phyloP scores from a whole-genome alignment of 345 rosid species.

The Mangifera indica region DNA sequence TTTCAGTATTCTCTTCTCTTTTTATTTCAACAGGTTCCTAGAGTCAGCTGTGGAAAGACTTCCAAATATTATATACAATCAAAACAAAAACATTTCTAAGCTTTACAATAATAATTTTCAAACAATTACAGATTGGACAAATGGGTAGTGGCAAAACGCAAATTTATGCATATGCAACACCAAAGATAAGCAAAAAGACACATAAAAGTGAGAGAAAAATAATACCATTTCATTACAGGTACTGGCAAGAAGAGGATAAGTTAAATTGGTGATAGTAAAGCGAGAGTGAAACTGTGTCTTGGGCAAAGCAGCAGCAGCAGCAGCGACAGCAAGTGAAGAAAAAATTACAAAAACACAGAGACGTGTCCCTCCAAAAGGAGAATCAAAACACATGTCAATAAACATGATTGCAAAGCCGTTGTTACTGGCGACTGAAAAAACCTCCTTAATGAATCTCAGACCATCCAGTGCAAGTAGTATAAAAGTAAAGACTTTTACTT shows the following conservation, averaged over 20 bases:
- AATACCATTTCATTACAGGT: conserved; percentile 19
- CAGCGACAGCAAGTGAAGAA: background rate
- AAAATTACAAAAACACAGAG: conserved; percentile 1
- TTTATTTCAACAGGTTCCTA: too few relatives aligned
- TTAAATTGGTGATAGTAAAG: background rate
- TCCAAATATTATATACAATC: too few relatives aligned
- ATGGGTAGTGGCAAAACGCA: background rate
- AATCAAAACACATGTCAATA: background rate
- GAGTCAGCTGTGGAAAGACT: too few relatives aligned
- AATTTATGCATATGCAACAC: background rate
- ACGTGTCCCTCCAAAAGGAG: conserved; percentile 13
- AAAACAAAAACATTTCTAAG: background rate
- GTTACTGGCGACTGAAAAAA: background rate
- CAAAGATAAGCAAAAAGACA: background rate
- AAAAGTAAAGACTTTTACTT: too few relatives aligned
- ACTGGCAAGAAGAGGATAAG: conserved; percentile 18
- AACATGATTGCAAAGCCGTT: background rate
- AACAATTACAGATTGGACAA: background rate
- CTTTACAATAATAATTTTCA: background rate
- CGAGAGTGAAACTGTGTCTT: background rate
- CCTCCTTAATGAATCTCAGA: background rate
- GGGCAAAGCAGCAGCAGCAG: background rate
- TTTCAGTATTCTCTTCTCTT: too few relatives aligned
- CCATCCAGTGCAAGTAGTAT: too few relatives aligned
- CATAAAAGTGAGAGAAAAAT: background rate